Percentiles rank a stretch among this genome's conserved stretches.
Evolutionary conservation across 169 alveolate species (phyloP).

Genomic region (Plasmodium inui): DNA sequence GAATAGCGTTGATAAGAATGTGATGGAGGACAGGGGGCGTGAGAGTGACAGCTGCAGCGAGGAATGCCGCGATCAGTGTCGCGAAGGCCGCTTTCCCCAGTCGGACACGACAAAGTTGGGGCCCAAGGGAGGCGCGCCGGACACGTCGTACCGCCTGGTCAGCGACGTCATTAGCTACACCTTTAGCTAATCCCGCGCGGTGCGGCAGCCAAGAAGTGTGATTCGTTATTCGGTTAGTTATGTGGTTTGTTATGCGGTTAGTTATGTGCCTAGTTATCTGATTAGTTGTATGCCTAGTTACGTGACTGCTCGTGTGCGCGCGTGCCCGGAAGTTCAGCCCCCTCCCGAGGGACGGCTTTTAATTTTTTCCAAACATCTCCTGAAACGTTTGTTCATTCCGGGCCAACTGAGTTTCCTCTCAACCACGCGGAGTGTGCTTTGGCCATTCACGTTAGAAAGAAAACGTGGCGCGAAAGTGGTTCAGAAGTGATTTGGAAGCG

Average conservation of each 20-base stretch:
- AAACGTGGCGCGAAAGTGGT: not conserved
- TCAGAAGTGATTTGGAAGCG: no score
- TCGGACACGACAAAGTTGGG: not conserved
- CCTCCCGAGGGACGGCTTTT: not conserved
- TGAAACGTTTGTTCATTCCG: not conserved
- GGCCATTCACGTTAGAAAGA: not conserved
- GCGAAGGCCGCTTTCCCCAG: not conserved
- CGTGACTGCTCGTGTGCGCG: not conserved
- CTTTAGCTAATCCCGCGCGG: not conserved
- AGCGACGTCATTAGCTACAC: constrained; percentile 35
- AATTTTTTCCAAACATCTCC: not conserved
- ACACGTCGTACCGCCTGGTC: not conserved
- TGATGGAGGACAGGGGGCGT: constrained; percentile 6
- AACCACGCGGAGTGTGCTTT: not conserved
- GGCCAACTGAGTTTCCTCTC: not conserved
- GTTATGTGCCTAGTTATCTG: not conserved
- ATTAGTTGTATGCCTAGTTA: no score
- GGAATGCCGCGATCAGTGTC: constrained; percentile 31
- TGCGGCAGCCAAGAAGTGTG: not conserved
- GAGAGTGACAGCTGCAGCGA: constrained; percentile 48
- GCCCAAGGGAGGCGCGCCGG: not conserved
- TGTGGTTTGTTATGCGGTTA: not conserved
- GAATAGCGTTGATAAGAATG: constrained; percentile 13
- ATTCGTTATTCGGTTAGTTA: not conserved
- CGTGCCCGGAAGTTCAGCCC: not conserved